These are phyloP conservation scores for Candida sanyiensis DNA, from an alignment of 805 yeast genomes.

Conservation along the genomic window DNA sequence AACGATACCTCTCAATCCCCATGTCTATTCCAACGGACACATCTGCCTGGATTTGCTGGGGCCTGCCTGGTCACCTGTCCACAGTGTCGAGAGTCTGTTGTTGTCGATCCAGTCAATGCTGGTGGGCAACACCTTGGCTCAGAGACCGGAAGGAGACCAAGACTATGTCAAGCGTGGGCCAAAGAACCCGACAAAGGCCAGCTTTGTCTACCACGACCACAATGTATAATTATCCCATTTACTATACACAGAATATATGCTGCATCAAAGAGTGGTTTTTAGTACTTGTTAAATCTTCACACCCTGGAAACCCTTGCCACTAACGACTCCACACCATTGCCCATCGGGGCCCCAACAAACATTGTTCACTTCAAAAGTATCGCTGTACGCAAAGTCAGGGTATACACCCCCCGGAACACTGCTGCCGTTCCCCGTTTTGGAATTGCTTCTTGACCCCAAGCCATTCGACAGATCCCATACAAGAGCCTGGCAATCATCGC, in stretches of 20 bases:
- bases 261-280: too few species aligned
- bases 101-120: conserved; percentile 64
- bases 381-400: conserved; percentile 49
- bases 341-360: conserved; percentile 69
- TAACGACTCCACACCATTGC: conserved; percentile 69
- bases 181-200: conserved; percentile 43
- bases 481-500: conserved; percentile 69
- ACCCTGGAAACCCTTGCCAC: conserved; percentile 33
- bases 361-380: conserved; percentile 67
- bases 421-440: conserved; percentile 3
- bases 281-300: conserved; percentile 19
- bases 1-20: conserved; percentile 65
- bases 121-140: conserved; percentile 38
- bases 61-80: conserved; percentile 27
- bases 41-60: conserved; percentile 68
- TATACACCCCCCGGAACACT: conserved; percentile 9
- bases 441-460: background rate
- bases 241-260: too few species aligned
- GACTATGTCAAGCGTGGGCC: conserved; percentile 50
- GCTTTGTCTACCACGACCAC: conserved; percentile 60
- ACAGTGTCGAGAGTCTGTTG: conserved; percentile 36
- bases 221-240: too few species aligned
- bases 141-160: conserved; percentile 55
- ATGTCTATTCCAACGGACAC: conserved; percentile 70
- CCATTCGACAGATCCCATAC: conserved; percentile 49